Base-by-base conservation (phyloP, 2,329 filamentous ascomycete genomes). In the Neonectria hederae region DNA sequence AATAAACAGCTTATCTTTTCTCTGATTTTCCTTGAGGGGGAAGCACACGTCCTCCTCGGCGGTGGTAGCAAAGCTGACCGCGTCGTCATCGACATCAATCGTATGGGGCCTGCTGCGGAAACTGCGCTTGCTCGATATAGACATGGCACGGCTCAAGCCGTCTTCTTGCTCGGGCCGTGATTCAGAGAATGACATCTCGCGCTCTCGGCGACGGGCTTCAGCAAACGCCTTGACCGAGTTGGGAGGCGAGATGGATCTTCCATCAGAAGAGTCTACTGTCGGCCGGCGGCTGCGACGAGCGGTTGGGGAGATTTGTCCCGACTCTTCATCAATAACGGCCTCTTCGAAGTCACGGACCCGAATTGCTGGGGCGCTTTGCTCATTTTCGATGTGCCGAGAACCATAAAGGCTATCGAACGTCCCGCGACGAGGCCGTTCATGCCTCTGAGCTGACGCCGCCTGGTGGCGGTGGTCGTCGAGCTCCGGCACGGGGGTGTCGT, bases 171-270 rank as follows among this genome's bases (percentile, higher is more conserved):
- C 81, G 19, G 76, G 74, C 60, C 76, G 77, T 59, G 78, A 75
- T 67, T 86, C 86, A 17, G 84, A 87, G 67, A 85, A 81, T 22
- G 85, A 89, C 75, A 85, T 76, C 64, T 89, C 93, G 46, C 94
- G 91, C 76, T 95, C 92, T 63, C 94, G 90, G 63, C 93, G 92
- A 54, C 93, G 91, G 59, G 93, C 92, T 74, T 96, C 92, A 19
- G 96, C 96, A 79, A 99, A 99, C 4, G 96, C 96, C 78, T 98
- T 97, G 55, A 99, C 94, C 0, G 96, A 99, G 78, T 97, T 99
- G 8, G 96, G 96, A 11, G 95, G 95, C 6, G 96, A 98, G 2
- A 88, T 83, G 1, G 92, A 93, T 59, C 93, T 87, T 52, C 87
- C 88, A 22, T 87, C 85, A 24, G 81, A 77, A 1, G 87, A 87